Base-by-base conservation (phyloP, 768 basidiomycete genomes). In the Trametes gibbosa region DNA sequence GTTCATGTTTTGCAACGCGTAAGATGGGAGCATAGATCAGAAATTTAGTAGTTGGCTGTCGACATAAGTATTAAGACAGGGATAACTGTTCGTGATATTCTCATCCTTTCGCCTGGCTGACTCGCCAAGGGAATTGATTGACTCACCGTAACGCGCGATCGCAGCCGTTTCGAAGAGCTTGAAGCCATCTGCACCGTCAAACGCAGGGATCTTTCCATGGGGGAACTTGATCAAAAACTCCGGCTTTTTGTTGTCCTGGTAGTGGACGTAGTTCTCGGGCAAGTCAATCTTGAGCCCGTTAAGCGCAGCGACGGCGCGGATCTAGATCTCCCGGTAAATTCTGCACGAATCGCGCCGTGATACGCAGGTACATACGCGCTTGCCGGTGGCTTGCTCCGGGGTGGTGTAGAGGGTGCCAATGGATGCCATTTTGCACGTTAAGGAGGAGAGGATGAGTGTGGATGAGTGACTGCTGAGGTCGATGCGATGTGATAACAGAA, bases 91-190 rank as follows among this genome's bases (percentile, higher is more conserved):
- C 74, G 68, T 65, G 51, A 59, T 68, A 58, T 61, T 68, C 74
- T 83, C 79, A 76, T 78, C 78, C 71, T 75, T 49, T 60, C 52
- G 51, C 58, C 40, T 42, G 23, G 34, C 41, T 17, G 23, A 21
- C 45, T 24, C 37, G 12, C 21, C 1, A 50, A 47, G 24, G 14
- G 23, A 39, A 59, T 49, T 54, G 37, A 27, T 43, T 65, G 54
- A 87, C 94, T 84, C 76, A 98, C 96, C 66, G 76, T 96, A 95
- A 57, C 85, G 86, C 46, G 92, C 89, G 73, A 98, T 93, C 48
- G 93, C 84, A 54, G 75, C 70, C 55, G 83, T 79, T 79, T 96
- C 96, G 65, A 84, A 83, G 58, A 97, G 77, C 68, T 78, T 81
- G 80, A 92, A 83, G 55, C 93, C 93, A 72, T 93, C 84, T 14